Evolutionary conservation across 371 early-diverging fungal species (phyloP).

Genomic region (Mortierella polycephala): DNA sequence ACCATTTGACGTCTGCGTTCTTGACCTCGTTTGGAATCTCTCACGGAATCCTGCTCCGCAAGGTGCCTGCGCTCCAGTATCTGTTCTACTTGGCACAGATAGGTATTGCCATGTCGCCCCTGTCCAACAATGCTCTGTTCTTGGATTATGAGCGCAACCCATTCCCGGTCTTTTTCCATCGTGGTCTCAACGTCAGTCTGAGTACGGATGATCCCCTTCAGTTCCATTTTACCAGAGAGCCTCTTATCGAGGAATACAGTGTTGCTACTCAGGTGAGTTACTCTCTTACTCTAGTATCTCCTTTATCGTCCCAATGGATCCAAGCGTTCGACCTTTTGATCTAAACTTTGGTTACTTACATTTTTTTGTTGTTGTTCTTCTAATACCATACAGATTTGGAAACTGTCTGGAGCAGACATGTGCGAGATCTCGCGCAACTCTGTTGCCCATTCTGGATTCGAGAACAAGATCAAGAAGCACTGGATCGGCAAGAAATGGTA

Average conservation of each 20-base stretch:
- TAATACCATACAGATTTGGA: constrained; percentile 85
- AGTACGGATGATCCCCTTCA: constrained; percentile 99
- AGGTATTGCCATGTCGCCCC: constrained; percentile 98
- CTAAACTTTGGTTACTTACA: neutral
- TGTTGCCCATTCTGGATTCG: constrained; percentile 95
- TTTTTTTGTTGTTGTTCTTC: neutral
- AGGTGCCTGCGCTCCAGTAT: constrained; percentile 97
- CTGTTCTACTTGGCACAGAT: constrained; percentile 96
- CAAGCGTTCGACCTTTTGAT: neutral
- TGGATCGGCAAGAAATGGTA: constrained; percentile 93
- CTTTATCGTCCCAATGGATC: neutral
- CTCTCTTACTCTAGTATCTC: neutral
- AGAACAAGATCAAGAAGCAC: constrained; percentile 87
- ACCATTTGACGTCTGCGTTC: constrained; percentile 95
- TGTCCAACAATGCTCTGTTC: constrained; percentile 98
- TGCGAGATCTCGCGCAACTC: constrained; percentile 98
- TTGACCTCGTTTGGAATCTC: constrained; percentile 91
- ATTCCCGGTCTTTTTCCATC: constrained; percentile 92
- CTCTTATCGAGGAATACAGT: constrained; percentile 98
- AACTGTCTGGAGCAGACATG: constrained; percentile 94
- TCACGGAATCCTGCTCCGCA: constrained; percentile 97
- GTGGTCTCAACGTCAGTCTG: constrained; percentile 95
- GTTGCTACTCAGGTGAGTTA: constrained; percentile 91
- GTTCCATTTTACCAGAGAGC: constrained; percentile 99
- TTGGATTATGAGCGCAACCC: constrained; percentile 97